Conservation (phyloP, 2,329 filamentous ascomycete genomes). For the Diaporthe nobilis region DNA sequence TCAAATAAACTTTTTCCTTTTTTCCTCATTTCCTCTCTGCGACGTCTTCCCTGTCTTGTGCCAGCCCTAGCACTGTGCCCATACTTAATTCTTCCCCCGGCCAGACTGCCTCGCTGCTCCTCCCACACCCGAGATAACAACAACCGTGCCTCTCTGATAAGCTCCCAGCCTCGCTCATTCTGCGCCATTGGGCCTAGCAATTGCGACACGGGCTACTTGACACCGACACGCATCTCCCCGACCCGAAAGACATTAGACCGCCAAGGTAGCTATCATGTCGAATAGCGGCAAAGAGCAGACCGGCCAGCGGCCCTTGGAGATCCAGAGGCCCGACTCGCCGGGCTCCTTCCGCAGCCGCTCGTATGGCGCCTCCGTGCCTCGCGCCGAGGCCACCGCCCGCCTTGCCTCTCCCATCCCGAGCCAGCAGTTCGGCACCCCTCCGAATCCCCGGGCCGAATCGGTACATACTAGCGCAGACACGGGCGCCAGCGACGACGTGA, state of each 20-base stretch:
- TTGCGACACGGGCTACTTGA: conserved; percentile 22
- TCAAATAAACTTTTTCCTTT: conserved; percentile 6
- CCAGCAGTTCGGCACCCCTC: conserved; percentile 53
- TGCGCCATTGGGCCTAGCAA: conserved; percentile 23
- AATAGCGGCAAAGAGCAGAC: conserved; percentile 47
- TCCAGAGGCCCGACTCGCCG: conserved; percentile 62
- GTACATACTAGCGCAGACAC: conserved; percentile 57
- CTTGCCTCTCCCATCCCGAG: conserved; percentile 71
- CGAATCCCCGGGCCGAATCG: conserved; percentile 39
- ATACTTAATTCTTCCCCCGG: conserved; percentile 24
- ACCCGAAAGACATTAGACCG: not conserved
- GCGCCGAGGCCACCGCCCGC: conserved; percentile 72
- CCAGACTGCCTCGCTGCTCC: conserved; percentile 3
- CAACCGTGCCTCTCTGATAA: conserved; percentile 31
- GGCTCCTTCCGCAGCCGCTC: conserved; percentile 61
- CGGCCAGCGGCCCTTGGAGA: conserved; percentile 52
- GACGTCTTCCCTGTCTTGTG: conserved; percentile 10
- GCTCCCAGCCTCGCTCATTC: conserved; percentile 29
- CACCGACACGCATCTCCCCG: conserved; percentile 1
- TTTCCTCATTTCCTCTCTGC: not conserved
- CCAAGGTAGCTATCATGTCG: conserved; percentile 45
- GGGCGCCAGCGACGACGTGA: conserved; percentile 57
- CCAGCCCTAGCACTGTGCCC: conserved; percentile 20
- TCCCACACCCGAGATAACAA: conserved; percentile 13
- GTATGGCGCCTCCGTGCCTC: conserved; percentile 67